Evolutionary conservation across 768 basidiomycete species (phyloP), one percentile per base, ranked within the genome.

Genomic region (Termitomyces sp.): DNA sequence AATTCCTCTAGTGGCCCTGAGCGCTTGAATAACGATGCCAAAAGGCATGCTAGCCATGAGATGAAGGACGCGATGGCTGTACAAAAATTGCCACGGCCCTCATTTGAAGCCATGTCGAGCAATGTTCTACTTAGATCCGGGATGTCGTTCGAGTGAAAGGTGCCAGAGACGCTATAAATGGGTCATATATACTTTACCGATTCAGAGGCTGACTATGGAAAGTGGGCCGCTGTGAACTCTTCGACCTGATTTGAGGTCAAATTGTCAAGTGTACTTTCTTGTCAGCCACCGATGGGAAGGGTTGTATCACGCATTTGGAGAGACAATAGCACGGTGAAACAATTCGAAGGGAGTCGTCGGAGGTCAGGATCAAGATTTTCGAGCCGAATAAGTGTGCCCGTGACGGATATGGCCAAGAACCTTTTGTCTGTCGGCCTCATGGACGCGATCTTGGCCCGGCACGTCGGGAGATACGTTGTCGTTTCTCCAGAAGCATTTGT

Each of bases 31-130:
- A 54, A 26, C 5, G 44, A 47, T 37, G 46, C 17, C 46, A 59
- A 40, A 42, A 45, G 55, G 38, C 22, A 8, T 28, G 22, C 45
- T 38, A 56, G 42, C 58, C 58, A 59, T 14, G 51, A 59, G 22
- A 59, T 53, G 51, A 59, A 59, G 45, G 58, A 55, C 41, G 32
- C 41, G 46, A 59, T 45, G 34, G 45, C 46, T 14, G n/a, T 52
- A 26, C 54, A 44, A 17, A 59, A 41, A 41, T 26, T 43, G 45
- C 45, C 41, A n/a, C 35, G 8, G 35, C 30, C n/a, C 22, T 53
- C 51, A 45, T 50, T 50, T 32, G 38, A 53, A 47, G 53, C 28
- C 58, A 59, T 59, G 24, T 32, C 37, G 32, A 45, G 9, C 19
- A 22, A 24, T 41, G 4, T 22, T 22, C 45, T 14, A 35, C 34